A percentile compares a stretch with the other conserved stretches of the same genome.
Conservation (phyloP, 257 asterid genomes). For the Solanum chmielewskii region DNA sequence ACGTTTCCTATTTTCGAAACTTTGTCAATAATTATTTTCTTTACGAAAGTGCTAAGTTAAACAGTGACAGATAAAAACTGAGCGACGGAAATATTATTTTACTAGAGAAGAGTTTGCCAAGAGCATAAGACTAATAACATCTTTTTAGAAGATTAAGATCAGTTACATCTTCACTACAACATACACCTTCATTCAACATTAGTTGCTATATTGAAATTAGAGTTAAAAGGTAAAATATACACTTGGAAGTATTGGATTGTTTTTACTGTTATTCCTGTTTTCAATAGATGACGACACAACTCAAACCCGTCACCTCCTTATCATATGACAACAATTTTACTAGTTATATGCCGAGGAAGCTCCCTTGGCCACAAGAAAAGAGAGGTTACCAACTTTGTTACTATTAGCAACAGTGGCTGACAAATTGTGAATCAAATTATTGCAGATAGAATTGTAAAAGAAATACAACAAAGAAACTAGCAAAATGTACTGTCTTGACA, state of each 20-base stretch:
- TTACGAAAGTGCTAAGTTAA: too few relatives aligned
- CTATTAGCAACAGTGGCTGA: not conserved
- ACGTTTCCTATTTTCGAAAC: not conserved
- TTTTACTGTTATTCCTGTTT: not conserved
- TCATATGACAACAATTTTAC: not conserved
- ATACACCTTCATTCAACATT: too few relatives aligned
- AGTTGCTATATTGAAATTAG: not conserved
- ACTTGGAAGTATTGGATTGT: not conserved
- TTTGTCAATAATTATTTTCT: not conserved
- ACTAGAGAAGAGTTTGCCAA: too few relatives aligned
- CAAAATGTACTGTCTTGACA: not conserved
- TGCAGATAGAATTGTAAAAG: not conserved
- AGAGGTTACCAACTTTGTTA: not conserved
- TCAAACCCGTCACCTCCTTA: too few relatives aligned
- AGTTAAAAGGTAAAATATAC: not conserved
- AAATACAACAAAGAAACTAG: not conserved
- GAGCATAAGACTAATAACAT: too few relatives aligned
- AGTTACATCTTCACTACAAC: too few relatives aligned
- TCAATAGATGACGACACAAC: not conserved
- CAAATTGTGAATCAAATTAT: not conserved
- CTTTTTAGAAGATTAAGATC: too few relatives aligned
- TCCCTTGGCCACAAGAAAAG: not conserved
- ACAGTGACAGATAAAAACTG: too few relatives aligned
- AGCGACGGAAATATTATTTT: too few relatives aligned
- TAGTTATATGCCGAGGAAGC: not conserved